These are phyloP conservation scores for Orbilia brochopaga DNA, from an alignment of 2,329 filamentous ascomycete species.

Conservation along the genomic window DNA sequence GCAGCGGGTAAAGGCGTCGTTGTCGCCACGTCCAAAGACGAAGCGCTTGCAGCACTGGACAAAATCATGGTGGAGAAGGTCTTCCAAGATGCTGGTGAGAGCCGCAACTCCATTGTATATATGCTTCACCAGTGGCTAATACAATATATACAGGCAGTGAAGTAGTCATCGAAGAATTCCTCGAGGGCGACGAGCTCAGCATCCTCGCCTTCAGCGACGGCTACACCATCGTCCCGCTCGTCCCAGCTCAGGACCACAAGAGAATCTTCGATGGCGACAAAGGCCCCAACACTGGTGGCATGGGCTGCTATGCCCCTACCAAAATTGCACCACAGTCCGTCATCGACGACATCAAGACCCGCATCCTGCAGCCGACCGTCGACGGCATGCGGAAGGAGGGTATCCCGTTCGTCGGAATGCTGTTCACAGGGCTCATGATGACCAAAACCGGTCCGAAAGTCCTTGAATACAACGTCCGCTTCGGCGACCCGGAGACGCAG, in stretches of 20 bases:
- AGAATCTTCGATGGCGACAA: constrained; percentile 86
- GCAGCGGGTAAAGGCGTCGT: constrained; percentile 96
- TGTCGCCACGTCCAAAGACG: constrained; percentile 78
- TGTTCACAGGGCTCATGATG: constrained; percentile 95
- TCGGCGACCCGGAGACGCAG: constrained; percentile 91
- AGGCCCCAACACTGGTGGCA: constrained; percentile 93
- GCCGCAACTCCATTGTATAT: not conserved
- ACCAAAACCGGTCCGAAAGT: constrained; percentile 79
- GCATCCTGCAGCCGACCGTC: constrained; percentile 87
- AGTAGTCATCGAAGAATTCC: constrained; percentile 93
- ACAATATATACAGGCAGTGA: constrained; percentile 65
- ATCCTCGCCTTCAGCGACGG: constrained; percentile 92
- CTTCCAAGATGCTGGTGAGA: constrained; percentile 74
- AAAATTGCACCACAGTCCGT: constrained; percentile 76
- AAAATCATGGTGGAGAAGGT: constrained; percentile 89
- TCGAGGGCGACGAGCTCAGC: constrained; percentile 89
- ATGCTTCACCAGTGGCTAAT: not conserved
- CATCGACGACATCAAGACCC: constrained; percentile 77
- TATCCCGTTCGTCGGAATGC: constrained; percentile 73
- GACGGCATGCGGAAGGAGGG: constrained; percentile 84
- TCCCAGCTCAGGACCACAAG: constrained; percentile 96
- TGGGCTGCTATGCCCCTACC: constrained; percentile 97
- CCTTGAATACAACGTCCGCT: constrained; percentile 91
- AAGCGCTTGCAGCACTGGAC: constrained; percentile 79
- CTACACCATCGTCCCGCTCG: constrained; percentile 78